These are phyloP conservation scores for Camellia oleifera DNA, from an alignment of 179 eudicot genomes.

Conservation along the genomic window DNA sequence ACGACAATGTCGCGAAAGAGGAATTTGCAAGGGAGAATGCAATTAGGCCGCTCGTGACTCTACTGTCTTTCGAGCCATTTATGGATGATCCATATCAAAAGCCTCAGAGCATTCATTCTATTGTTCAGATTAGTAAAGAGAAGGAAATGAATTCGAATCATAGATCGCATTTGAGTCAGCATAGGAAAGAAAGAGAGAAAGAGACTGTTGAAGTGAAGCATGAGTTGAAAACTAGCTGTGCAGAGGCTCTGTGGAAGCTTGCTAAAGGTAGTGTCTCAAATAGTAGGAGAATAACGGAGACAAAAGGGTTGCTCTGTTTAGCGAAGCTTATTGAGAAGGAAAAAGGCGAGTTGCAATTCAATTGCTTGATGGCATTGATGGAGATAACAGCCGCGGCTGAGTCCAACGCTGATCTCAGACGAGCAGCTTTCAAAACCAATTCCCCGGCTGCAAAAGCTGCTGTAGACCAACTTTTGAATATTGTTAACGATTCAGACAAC, in stretches of 20 bases:
- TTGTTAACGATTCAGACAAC: conserved; percentile 34
- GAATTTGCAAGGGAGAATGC: conserved; percentile 68
- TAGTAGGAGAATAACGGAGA: conserved; percentile 64
- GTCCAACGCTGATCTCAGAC: conserved; percentile 56
- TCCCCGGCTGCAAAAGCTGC: conserved; percentile 78
- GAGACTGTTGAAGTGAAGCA: conserved; percentile 56
- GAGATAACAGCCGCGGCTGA: conserved; percentile 73
- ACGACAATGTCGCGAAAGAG: conserved; percentile 42
- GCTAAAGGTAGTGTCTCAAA: conserved; percentile 54
- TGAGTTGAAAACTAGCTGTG: conserved; percentile 54
- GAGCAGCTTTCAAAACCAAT: conserved; percentile 71
- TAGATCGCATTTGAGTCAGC: conserved; percentile 25
- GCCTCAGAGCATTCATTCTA: conserved; percentile 43
- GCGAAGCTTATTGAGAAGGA: conserved; percentile 66
- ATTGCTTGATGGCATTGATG: conserved; percentile 65
- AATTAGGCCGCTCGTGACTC: conserved; percentile 58
- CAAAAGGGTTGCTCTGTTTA: conserved; percentile 73
- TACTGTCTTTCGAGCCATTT: conserved; percentile 54
- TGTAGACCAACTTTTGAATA: conserved; percentile 58
- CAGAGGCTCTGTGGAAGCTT: conserved; percentile 68
- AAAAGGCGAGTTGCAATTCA: conserved; percentile 44
- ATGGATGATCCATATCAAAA: conserved; percentile 32
- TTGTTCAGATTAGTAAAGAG: conserved; percentile 43
- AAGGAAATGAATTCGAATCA: conserved; percentile 25
- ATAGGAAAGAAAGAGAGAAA: conserved; percentile 58